Base-by-base conservation (phyloP, 768 basidiomycete species). In the Gautieria morchelliformis region DNA sequence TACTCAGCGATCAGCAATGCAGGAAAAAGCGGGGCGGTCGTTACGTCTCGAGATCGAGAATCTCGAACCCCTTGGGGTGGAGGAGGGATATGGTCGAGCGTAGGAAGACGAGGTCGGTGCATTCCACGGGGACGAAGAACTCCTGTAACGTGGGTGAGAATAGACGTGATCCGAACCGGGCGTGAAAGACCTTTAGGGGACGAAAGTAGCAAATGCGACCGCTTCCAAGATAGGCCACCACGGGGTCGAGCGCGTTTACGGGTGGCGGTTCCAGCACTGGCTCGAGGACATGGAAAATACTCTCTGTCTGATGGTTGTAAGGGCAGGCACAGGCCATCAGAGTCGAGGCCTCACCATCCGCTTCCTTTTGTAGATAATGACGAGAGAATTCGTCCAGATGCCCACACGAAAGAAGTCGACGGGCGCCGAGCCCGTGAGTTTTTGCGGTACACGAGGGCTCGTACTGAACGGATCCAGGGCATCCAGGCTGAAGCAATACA, bases 321-420 rank as follows among this genome's bases (percentile, higher is more conserved):
- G 42, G 1, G 11, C 32, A 3, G 12, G 33, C 11, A 47, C 14
- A 30, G 5, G 7, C 17, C 24, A 33, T n/a, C 24, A 33, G 8
- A 12, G 42, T 17, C 27, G 17, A 15, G 22, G 27, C 17, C 32
- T 47, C 41, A 57, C 56, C 32, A 47, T 17, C 19, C 35, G 32
- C 19, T 47, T 57, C 22, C 6, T 47, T 33, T 48, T 49, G 47
- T 48, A 42, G 32, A 57, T 50, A 24, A 57, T 22, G 3, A 50
- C 44, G 5, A 57, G 48, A 40, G 46, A 50, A 4, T 37, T 41
- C 37, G 37, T 17, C 45, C 47, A 57, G 11, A 57, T 50, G 12
- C 56, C 56, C 5, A 57, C 48, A 17, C 56, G 56, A 27, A 57
- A 57, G 15, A 48, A 57, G 32, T 57, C 56, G 4, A 57, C 37